Base-by-base conservation (phyloP, 176 grass and related monocot genomes). In the Carex kokanica region DNA sequence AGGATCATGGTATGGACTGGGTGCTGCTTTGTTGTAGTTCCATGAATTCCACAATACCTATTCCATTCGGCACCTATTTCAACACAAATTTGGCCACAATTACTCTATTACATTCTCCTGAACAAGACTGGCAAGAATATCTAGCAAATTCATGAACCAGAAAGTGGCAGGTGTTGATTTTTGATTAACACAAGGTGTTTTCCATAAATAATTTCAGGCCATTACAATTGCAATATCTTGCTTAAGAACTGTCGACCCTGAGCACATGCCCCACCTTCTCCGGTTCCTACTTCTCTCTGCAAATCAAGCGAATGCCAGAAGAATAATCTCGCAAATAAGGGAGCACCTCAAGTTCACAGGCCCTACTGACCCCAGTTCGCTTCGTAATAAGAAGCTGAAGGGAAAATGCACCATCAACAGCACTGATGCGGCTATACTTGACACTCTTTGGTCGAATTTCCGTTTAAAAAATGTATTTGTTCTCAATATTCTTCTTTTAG, bases 171-270 rank as follows among this genome's bases (percentile, higher is more conserved):
- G 40, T 77, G 45, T 77, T 31, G 23, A 29, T 31, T 75, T 75
- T 23, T 75, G 21, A 47, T 54, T 74, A 54, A 54, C 6, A 53
- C 17, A 53, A 54, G 45, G 21, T 74, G 23, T 24, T 75, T 31
- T 75, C 3, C 69, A n/a, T 69, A 60, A 55, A 86, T 90, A 84
- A 68, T 83, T 88, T 60, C 87, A 97, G 94, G 90, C 92, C 6
- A 87, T 97, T 60, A 92, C 92, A 40, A 83, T 94, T 72, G 92
- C 94, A 21, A 88, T 97, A 86, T 97, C 94, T 21, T 97, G 92
- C 88, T 92, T 94, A 73, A 88, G 94, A 83, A 94, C 94, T 34
- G 80, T 94, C 65, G 83, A 88, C 7, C 83, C 70, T 0, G 88
- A 97, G 45, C 90, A 97, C 60, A 92, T 92, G 88, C 92, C 94